Evolutionary conservation across 768 basidiomycete genomes (phyloP), one percentile per base, ranked within the genome.

Genomic region (Russula earlei): DNA sequence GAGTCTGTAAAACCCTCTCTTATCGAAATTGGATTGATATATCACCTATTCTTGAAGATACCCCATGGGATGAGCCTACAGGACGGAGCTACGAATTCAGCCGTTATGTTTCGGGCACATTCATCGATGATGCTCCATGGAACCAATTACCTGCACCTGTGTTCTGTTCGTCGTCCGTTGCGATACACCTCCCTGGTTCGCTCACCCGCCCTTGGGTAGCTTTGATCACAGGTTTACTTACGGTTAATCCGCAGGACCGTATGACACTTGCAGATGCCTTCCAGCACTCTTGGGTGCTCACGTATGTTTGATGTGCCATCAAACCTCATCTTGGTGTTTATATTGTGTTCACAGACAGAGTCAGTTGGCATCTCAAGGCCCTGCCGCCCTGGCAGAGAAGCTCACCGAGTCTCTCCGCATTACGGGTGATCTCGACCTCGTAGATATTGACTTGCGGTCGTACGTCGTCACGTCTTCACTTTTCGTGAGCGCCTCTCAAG

Each of bases 11-110:
- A 67, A 42, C 0, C 14, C 34, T 31, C 60, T 12, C 15, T 9
- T 42, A 12, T 22, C 25, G n/a, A 24, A 33, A 27, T 8, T 5
- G n/a, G 36, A 10, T 17, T 40, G 20, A 9, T 38, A 42, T 46
- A n/a, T 37, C 36, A 22, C 9, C 17, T 56, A 31, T 33, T 24
- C 43, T 4, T 24, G n/a, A 22, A 97, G 94, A 96, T 65, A 97
- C 96, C 0, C 96, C 96, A 2, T 98, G 96, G 96, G 96, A 97
- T 65, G 87, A 94, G 66, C 91, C 96, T 3, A 91, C 92, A 0
- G 63, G 67, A 1, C 73, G 74, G n/a, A 88, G 87, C 56, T 79
- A 81, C 1, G 96, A 98, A 68, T 99, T 80, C 64, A 67, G 70
- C n/a, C 78, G 79, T 9, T 99, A 88, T 67, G 65, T 86, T 1